phyloP scores from a whole-genome alignment of 192 early-diverging fungal species.

The Rhizophagus sp. region DNA sequence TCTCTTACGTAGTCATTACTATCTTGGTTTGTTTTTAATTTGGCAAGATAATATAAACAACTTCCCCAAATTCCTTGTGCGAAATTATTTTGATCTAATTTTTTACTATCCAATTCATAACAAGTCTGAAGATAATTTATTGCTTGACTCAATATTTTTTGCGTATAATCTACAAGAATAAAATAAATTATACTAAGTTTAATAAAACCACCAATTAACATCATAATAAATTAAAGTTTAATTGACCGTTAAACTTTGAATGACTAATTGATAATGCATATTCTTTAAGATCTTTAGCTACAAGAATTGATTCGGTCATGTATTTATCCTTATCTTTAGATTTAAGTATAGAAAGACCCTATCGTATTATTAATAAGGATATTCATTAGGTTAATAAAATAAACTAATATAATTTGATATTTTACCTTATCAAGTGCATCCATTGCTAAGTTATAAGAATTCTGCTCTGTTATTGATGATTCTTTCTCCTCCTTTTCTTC shows the following conservation, averaged over 20 bases:
- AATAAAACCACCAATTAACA: not conserved
- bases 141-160: not conserved
- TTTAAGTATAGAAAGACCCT: slow-evolving; percentile 20
- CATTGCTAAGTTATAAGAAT: not conserved
- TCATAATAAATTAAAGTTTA: not conserved
- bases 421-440: not conserved
- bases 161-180: not conserved
- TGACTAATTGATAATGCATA: slow-evolving; percentile 8
- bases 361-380: not conserved
- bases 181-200: not conserved
- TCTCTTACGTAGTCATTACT: not conserved
- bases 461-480: not conserved
- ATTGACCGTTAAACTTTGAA: not conserved
- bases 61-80: not conserved
- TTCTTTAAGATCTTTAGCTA: slow-evolving; percentile 13
- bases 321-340: not conserved
- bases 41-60: slow-evolving; percentile 10
- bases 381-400: not conserved
- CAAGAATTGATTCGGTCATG: not conserved
- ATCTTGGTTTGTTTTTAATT: not conserved
- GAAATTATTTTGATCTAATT: not conserved
- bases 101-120: not conserved
- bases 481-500: not conserved
- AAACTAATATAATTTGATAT: not conserved
- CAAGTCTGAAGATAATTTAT: not conserved